A percentile compares a stretch with the other conserved stretches of the same genome.
Evolutionary conservation across 2,329 filamentous ascomycete species (phyloP).

Genomic region (Penicillium aurantiogriseum): DNA sequence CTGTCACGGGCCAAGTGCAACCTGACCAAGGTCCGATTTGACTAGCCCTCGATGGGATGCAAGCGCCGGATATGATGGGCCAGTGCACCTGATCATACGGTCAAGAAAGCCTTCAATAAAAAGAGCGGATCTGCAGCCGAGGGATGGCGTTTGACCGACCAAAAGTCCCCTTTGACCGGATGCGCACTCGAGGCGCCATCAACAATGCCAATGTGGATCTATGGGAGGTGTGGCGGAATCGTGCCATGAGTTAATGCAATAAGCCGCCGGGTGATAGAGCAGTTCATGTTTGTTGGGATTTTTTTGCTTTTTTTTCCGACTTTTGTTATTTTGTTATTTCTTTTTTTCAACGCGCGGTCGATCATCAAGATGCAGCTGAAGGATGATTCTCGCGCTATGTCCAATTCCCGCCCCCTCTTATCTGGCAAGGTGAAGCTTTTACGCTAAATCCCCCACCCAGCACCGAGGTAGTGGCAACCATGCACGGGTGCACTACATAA

Average conservation of each 20-base stretch:
- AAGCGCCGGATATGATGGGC: conserved; percentile 8
- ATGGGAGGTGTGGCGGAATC: neutral
- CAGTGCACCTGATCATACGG: neutral
- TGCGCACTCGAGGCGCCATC: neutral
- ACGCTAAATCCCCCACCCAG: neutral
- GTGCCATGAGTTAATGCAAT: conserved; percentile 6
- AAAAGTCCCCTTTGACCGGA: neutral
- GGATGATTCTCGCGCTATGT: neutral
- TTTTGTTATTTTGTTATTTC: conserved; percentile 6
- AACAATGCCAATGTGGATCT: conserved; percentile 6
- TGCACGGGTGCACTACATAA: conserved; percentile 2
- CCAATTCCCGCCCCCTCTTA: neutral
- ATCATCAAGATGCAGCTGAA: conserved; percentile 18
- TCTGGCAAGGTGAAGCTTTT: neutral
- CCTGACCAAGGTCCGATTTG: neutral
- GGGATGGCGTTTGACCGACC: conserved; percentile 5
- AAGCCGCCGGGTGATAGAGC: neutral
- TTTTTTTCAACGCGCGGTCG: conserved; percentile 5
- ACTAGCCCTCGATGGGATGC: neutral
- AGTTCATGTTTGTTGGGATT: conserved; percentile 3
- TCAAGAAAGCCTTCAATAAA: conserved; percentile 8
- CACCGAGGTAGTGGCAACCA: neutral
- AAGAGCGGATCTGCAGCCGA: conserved; percentile 6
- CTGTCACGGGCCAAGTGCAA: neutral
- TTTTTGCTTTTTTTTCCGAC: conserved; percentile 3